Evolutionary conservation across 768 basidiomycete species (phyloP).

Genomic region (Tulasnella sp.): DNA sequence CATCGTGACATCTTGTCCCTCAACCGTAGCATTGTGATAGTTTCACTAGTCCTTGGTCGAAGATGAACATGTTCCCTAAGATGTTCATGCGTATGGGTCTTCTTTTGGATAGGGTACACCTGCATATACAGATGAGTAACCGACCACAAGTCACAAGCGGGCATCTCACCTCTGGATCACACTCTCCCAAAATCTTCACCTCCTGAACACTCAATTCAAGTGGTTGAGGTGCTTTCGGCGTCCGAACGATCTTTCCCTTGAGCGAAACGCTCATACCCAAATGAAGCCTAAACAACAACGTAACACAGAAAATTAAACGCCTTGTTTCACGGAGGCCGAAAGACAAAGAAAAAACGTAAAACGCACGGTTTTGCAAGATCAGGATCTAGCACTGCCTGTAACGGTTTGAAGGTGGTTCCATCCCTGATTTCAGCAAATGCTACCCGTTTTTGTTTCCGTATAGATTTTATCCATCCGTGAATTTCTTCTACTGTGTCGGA

Average conservation of each 20-base stretch:
- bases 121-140: constrained; percentile 24
- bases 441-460: constrained; percentile 78
- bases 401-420: constrained; percentile 52
- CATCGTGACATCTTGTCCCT: constrained; percentile 44
- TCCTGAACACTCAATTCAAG: constrained; percentile 40
- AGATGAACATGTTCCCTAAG: constrained; percentile 79
- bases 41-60: constrained; percentile 62
- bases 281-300: not conserved
- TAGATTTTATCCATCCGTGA: constrained; percentile 79
- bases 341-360: not conserved
- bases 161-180: constrained; percentile 40
- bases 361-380: constrained; percentile 24
- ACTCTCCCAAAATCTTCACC: constrained; percentile 40
- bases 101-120: constrained; percentile 89
- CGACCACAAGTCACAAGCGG: not conserved
- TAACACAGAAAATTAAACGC: not conserved
- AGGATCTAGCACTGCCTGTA: constrained; percentile 64
- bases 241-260: constrained; percentile 34
- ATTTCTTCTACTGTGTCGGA: constrained; percentile 36
- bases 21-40: constrained; percentile 62
- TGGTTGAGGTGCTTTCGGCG: constrained; percentile 39
- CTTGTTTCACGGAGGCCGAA: not conserved
- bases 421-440: constrained; percentile 67
- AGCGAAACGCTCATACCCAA: constrained; percentile 42
- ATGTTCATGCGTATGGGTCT: constrained; percentile 62